These are phyloP conservation scores for Alternaria rosae DNA, from an alignment of 2,329 filamentous ascomycete genomes.

Conservation along the genomic window DNA sequence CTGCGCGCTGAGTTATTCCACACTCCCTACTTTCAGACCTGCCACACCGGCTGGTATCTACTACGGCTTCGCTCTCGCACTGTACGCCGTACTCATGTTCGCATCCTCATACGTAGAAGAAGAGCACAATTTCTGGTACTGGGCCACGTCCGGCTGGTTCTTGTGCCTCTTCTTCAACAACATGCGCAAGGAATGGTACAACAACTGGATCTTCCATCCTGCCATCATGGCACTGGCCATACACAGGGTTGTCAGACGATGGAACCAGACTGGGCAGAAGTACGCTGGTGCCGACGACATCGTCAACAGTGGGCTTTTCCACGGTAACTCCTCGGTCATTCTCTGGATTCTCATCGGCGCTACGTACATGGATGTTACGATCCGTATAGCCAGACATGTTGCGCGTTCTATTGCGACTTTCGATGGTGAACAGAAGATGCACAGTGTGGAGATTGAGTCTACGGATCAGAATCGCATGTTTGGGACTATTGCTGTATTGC, in stretches of 20 bases:
- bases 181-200: constrained; percentile 39
- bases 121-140: constrained; percentile 99
- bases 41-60: constrained; percentile 60
- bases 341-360: constrained; percentile 78
- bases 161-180: constrained; percentile 56
- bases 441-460: constrained; percentile 28
- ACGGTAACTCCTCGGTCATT: constrained; percentile 61
- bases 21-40: constrained; percentile 49
- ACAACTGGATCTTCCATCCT: constrained; percentile 39
- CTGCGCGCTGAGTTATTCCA: constrained; percentile 47
- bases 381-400: constrained; percentile 51
- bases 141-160: constrained; percentile 76
- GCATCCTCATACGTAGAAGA: constrained; percentile 98
- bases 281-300: constrained; percentile 91
- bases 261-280: constrained; percentile 98
- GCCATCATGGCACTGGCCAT: constrained; percentile 62
- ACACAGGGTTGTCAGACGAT: constrained; percentile 74
- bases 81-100: constrained; percentile 92
- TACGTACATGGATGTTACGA: constrained; percentile 70
- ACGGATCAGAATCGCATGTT: constrained; percentile 41
- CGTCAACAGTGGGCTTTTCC: constrained; percentile 64
- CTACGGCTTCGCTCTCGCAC: constrained; percentile 44
- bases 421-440: constrained; percentile 21
- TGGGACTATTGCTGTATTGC: constrained; percentile 42
- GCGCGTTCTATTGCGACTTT: constrained; percentile 38